Base-by-base conservation (phyloP, 1,284 basidiomycete species). In the Rhodotorula glutinis region DNA sequence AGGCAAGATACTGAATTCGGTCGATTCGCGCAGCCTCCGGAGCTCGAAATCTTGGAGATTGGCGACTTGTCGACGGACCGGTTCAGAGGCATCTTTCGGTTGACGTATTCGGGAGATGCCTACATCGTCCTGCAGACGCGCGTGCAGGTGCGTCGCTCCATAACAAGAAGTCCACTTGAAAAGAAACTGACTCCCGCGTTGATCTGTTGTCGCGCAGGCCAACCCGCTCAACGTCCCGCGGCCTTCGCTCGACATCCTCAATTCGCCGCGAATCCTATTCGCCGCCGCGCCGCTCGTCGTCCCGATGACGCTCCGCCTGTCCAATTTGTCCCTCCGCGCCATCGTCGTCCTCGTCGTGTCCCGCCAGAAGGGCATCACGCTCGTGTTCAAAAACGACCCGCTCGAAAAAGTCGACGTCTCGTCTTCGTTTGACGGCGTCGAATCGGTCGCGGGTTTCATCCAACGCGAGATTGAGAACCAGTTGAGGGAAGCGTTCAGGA, bases 351-450 rank as follows among this genome's bases (percentile, higher is more conserved):
- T 98, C 56, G 94, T 98, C 75, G 91, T 98, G 62, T 97, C 93
- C 33, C 91, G 91, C 73, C 89, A 90, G 78, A 98, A 98, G 77
- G 96, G 96, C 57, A 97, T 98, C 78, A 98, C 96, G 0, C 86
- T 98, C 55, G 96, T 98, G 30, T 99, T 99, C 87, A 98, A 98
- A 82, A 98, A 97, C 63, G 96, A 99, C 79, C 96, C 96, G 0
- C 85, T 98, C 27, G 94, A 99, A 80, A 92, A 93, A 75, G 92
- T 98, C 62, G 91, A 98, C 77, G 98, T 99, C 75, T 92, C 89
- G 78, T 92, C 89, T 76, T 98, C 95, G 0, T 99, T 99, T 77
- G 96, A 99, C 80, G 93, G 91, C 23, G 95, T 99, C 70, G 92
- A 91, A 58, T 93, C 97, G 70, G 97, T 99, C 63, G 91, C 97